Conservation (phyloP, 805 yeast species). For the Kodamaea leandrae region DNA sequence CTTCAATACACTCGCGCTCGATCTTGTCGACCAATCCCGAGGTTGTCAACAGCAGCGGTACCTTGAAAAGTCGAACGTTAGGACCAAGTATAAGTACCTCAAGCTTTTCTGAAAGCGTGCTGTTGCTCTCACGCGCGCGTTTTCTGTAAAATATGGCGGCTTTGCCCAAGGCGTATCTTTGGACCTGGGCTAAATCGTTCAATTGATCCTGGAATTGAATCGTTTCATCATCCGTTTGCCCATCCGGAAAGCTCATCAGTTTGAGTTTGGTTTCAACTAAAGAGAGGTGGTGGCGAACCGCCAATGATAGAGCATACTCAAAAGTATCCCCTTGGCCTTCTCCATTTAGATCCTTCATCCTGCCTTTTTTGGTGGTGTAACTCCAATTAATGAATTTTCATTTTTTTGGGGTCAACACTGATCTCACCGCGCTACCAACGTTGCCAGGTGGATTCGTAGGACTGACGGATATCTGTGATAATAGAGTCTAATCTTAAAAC, state of each 20-base stretch:
- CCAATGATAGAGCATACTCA: conserved; percentile 26
- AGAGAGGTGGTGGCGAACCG: conserved; percentile 22
- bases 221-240: conserved; percentile 19
- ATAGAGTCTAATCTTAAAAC: no score
- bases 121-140: conserved; percentile 2
- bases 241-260: conserved; percentile 5
- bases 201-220: conserved; percentile 20
- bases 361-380: no score
- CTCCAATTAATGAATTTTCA: no score
- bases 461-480: no score
- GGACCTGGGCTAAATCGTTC: conserved; percentile 18
- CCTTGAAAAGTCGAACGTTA: conserved; percentile 10
- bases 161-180: conserved; percentile 13
- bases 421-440: no score
- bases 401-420: not conserved
- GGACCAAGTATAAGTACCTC: conserved; percentile 22
- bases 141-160: conserved; percentile 15
- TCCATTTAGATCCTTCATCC: not conserved
- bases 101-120: conserved; percentile 7
- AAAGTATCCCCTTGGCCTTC: not conserved
- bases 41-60: conserved; percentile 16
- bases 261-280: conserved; percentile 12
- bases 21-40: conserved; percentile 16
- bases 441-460: no score
- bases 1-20: conserved; percentile 11